Conservation (phyloP, 108 stramenopile genomes). For the Cyclotella baltica region DNA sequence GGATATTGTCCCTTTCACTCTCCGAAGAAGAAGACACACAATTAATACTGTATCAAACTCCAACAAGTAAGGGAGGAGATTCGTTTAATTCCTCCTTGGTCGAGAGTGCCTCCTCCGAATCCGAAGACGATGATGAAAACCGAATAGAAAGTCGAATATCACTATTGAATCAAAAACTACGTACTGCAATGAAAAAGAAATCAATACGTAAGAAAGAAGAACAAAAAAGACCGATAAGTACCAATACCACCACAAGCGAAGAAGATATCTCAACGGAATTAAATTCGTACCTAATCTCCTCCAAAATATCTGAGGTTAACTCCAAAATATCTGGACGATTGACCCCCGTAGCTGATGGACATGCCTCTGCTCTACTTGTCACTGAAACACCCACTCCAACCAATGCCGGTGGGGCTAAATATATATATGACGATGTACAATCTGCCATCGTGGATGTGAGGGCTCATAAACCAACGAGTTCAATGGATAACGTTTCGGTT, state of each 20-base stretch:
- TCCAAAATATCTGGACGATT: conserved; percentile 5
- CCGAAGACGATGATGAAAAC: neutral
- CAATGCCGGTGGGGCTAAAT: conserved; percentile 26
- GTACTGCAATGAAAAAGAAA: too few relatives aligned
- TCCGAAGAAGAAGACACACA: conserved; percentile 13
- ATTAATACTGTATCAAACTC: neutral
- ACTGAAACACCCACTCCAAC: conserved; percentile 37
- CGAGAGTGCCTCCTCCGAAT: conserved; percentile 10
- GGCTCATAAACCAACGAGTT: conserved; percentile 12
- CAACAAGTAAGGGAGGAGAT: neutral
- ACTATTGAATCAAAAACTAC: too few relatives aligned
- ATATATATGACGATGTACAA: conserved; percentile 21
- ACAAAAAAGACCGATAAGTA: too few relatives aligned
- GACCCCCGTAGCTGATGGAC: conserved; percentile 7
- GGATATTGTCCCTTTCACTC: conserved; percentile 16
- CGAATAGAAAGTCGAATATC: too few relatives aligned
- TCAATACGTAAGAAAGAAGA: too few relatives aligned
- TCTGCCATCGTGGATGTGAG: conserved; percentile 26
- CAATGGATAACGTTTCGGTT: conserved; percentile 3
- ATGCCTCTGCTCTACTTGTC: conserved; percentile 2
- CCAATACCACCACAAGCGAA: conserved; percentile 19
- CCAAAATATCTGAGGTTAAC: neutral
- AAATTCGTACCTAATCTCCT: conserved; percentile 18
- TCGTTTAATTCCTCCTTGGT: conserved; percentile 18
- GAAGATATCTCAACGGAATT: conserved; percentile 21